phyloP scores from a whole-genome alignment of 2,329 filamentous ascomycete genomes.

The Colletotrichum cereale region DNA sequence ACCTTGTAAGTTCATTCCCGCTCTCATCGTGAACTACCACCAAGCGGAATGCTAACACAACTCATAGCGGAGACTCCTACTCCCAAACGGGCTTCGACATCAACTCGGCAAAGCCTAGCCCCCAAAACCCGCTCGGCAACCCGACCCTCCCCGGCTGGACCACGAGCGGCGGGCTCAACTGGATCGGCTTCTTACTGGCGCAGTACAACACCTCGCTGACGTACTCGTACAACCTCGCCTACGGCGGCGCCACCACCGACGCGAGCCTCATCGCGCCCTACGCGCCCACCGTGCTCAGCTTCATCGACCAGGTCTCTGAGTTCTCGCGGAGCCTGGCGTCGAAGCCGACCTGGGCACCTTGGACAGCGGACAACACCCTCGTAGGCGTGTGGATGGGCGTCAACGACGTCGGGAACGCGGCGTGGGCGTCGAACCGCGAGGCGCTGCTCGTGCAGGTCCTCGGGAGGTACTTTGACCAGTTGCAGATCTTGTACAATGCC shows the following conservation, averaged over 20 bases:
- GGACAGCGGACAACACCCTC: constrained; percentile 58
- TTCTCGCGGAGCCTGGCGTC: constrained; percentile 51
- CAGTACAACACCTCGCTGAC: constrained; percentile 56
- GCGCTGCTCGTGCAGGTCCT: constrained; percentile 53
- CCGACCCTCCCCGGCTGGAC: constrained; percentile 65
- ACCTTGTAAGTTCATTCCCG: constrained; percentile 50
- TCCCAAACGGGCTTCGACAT: constrained; percentile 69
- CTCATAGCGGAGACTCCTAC: constrained; percentile 68
- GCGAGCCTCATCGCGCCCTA: constrained; percentile 62
- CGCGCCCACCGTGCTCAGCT: constrained; percentile 58
- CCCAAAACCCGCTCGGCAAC: constrained; percentile 71
- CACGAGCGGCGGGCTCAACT: constrained; percentile 60
- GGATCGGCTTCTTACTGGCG: constrained; percentile 60
- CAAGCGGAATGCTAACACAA: neutral
- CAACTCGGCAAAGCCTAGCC: constrained; percentile 61
- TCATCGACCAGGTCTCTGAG: constrained; percentile 65
- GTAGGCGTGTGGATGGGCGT: constrained; percentile 68
- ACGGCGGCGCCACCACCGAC: constrained; percentile 64
- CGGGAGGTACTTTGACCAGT: constrained; percentile 56
- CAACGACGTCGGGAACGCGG: constrained; percentile 67
- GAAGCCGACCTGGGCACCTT: constrained; percentile 51
- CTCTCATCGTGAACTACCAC: neutral
- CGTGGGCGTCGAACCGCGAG: constrained; percentile 48
- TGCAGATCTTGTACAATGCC: constrained; percentile 57
- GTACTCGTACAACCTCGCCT: constrained; percentile 63